These are phyloP conservation scores for Aureobasidium leucospermi DNA, from an alignment of 2,329 filamentous ascomycete genomes.

Conservation along the genomic window DNA sequence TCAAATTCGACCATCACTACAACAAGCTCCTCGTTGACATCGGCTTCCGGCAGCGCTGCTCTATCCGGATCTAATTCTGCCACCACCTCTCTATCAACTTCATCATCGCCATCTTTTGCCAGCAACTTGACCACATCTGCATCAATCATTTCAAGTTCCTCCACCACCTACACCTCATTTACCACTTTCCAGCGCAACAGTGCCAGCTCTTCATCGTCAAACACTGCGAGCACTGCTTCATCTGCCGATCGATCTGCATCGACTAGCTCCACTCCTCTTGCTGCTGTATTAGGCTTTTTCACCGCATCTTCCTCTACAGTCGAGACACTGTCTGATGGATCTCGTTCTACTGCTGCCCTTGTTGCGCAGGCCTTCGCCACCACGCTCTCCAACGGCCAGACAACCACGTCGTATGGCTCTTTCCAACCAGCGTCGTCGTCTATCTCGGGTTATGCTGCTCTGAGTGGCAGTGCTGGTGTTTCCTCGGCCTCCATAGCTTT, in stretches of 20 bases:
- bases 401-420: constrained; percentile 12
- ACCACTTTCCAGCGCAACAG: constrained; percentile 6
- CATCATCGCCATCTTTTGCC: constrained; percentile 11
- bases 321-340: constrained; percentile 14
- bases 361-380: constrained; percentile 1
- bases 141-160: constrained; percentile 2
- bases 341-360: constrained; percentile 6
- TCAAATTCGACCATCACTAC: neutral
- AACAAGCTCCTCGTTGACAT: neutral
- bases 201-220: neutral
- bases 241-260: neutral
- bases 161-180: constrained; percentile 11
- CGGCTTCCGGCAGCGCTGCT: neutral
- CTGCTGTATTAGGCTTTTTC: constrained; percentile 8
- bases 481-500: neutral
- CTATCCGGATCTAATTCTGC: neutral
- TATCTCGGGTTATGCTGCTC: neutral
- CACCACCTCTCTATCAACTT: neutral
- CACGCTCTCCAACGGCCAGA: constrained; percentile 14
- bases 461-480: neutral
- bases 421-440: neutral
- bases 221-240: neutral
- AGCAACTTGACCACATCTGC: constrained; percentile 16
- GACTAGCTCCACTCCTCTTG: neutral
- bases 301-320: constrained; percentile 10